Evolutionary conservation across 2,329 filamentous ascomycete genomes (phyloP).

Genomic region (Balansia obtecta): DNA sequence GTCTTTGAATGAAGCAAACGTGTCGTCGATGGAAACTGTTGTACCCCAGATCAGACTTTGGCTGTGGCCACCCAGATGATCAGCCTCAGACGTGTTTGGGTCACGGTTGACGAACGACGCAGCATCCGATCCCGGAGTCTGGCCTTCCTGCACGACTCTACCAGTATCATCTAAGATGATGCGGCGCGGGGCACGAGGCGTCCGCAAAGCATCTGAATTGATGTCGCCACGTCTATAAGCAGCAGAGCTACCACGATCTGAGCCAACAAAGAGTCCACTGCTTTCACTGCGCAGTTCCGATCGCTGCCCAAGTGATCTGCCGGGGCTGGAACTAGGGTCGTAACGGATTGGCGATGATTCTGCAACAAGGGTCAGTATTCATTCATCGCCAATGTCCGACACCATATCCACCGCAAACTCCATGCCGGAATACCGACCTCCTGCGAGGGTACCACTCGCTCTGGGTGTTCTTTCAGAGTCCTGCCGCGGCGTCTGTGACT

Average conservation of each 20-base stretch:
- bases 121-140: conserved; percentile 40
- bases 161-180: conserved; percentile 48
- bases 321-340: conserved; percentile 78
- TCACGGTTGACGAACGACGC: conserved; percentile 51
- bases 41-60: conserved; percentile 92
- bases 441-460: conserved; percentile 46
- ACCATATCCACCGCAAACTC: not conserved
- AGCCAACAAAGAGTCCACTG: conserved; percentile 73
- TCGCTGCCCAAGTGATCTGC: conserved; percentile 47
- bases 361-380: conserved; percentile 23
- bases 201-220: conserved; percentile 61
- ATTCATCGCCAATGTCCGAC: not conserved
- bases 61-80: conserved; percentile 69
- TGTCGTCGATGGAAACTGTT: conserved; percentile 86
- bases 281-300: conserved; percentile 70
- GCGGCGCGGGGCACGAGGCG: conserved; percentile 37
- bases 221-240: conserved; percentile 65
- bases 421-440: conserved; percentile 38
- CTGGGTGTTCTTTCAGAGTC: conserved; percentile 57
- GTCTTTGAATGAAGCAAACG: conserved; percentile 76
- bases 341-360: conserved; percentile 91
- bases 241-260: conserved; percentile 42
- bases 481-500: conserved; percentile 37
- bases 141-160: conserved; percentile 42
- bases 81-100: conserved; percentile 83